Evolutionary conservation across 257 asterid species (phyloP).

Genomic region (Solanum etuberosum): DNA sequence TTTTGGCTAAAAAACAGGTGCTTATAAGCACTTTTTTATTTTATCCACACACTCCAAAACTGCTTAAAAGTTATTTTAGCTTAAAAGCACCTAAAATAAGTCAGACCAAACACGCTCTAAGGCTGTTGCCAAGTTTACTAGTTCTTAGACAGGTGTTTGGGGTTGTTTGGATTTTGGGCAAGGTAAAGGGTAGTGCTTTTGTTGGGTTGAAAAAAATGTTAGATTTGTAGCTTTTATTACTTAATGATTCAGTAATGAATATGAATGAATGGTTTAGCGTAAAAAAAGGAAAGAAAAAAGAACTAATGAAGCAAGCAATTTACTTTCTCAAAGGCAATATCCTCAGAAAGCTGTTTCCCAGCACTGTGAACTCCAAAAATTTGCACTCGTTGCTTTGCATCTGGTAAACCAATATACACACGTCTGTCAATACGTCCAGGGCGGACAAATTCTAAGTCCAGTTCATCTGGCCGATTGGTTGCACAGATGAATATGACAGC

Average conservation of each 20-base stretch:
- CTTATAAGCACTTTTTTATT: neutral
- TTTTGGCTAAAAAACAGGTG: neutral
- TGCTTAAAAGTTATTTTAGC: neutral
- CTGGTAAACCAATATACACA: slow-evolving; percentile 87
- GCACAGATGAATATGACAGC: slow-evolving; percentile 95
- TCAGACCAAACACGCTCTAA: neutral
- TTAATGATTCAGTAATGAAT: neutral
- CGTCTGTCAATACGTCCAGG: slow-evolving; percentile 96
- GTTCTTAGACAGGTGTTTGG: neutral
- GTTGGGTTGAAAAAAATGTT: neutral
- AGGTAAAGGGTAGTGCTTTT: neutral
- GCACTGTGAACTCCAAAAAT: slow-evolving; percentile 94
- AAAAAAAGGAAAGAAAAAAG: neutral
- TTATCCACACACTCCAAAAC: neutral
- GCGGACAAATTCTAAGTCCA: slow-evolving; percentile 77
- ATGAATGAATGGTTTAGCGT: neutral
- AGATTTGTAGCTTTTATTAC: neutral
- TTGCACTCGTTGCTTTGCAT: slow-evolving; percentile 86
- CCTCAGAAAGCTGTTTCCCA: slow-evolving; percentile 76
- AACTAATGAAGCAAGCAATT: slow-evolving; percentile 2
- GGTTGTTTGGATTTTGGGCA: neutral
- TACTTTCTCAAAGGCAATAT: slow-evolving; percentile 86
- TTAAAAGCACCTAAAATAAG: neutral
- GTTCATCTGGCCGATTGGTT: slow-evolving; percentile 94
- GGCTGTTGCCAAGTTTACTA: neutral